Evolutionary conservation across 441 rosid species (phyloP).

Genomic region (Theobroma grandiflorum): DNA sequence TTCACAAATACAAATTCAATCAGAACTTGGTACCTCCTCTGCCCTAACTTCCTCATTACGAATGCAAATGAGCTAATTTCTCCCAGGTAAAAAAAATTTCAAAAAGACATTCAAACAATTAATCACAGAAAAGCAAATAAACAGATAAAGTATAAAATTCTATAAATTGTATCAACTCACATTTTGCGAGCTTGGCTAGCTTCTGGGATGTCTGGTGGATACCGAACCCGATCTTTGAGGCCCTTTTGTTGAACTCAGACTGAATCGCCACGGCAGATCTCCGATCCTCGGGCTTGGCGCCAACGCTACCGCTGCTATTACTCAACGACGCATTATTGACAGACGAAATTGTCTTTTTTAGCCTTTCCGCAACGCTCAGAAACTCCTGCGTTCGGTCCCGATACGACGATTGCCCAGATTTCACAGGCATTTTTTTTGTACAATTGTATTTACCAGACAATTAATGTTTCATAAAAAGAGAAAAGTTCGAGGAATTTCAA

Average conservation of each 20-base stretch:
- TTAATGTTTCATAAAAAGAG: too few species aligned
- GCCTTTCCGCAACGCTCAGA: slow-evolving; percentile 47
- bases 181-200: slow-evolving; percentile 58
- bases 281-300: slow-evolving; percentile 51
- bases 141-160: neutral
- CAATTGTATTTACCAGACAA: neutral
- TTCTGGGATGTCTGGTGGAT: slow-evolving; percentile 75
- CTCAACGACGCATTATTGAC: slow-evolving; percentile 41
- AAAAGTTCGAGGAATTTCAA: neutral
- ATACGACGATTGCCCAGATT: slow-evolving; percentile 56
- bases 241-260: slow-evolving; percentile 65
- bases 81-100: neutral
- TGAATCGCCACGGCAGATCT: slow-evolving; percentile 53
- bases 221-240: slow-evolving; percentile 63
- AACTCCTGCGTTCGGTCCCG: slow-evolving; percentile 73
- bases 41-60: neutral
- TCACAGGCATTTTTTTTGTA: slow-evolving; percentile 45
- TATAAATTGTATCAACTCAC: slow-evolving; percentile 2
- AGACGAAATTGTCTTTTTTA: slow-evolving; percentile 50
- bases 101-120: neutral
- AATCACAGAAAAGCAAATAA: neutral
- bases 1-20: neutral
- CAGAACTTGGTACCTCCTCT: neutral
- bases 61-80: neutral
- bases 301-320: slow-evolving; percentile 37